A percentile compares a stretch with the other conserved stretches of the same genome.
Evolutionary conservation across 345 rosid genomes (phyloP).

Genomic region (Gynandropsis gynandra): DNA sequence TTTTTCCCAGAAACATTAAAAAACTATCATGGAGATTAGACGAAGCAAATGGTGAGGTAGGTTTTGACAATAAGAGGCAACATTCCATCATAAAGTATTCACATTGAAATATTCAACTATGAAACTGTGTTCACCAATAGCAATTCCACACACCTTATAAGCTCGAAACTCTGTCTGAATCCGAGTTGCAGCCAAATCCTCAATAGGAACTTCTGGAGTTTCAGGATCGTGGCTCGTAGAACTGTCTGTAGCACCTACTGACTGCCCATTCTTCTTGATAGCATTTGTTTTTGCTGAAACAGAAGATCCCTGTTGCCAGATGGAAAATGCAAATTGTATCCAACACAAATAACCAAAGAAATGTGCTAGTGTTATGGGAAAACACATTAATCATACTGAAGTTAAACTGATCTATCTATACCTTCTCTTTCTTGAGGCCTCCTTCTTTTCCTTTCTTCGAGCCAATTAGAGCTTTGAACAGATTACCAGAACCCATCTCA

Average conservation of each 20-base stretch:
- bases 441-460: conserved; percentile 51
- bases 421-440: conserved; percentile 38
- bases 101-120: not conserved
- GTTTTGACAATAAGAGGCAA: too few species aligned
- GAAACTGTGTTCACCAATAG: not conserved
- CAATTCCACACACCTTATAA: conserved; percentile 40
- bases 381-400: not conserved
- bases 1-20: too few species aligned
- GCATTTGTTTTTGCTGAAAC: conserved; percentile 50
- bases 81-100: not conserved
- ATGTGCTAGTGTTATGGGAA: too few species aligned
- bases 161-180: conserved; percentile 79
- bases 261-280: conserved; percentile 48
- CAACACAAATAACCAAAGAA: conserved; percentile 7
- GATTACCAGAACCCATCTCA: conserved; percentile 75
- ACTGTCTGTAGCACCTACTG: conserved; percentile 5
- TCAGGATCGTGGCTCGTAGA: not conserved
- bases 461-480: conserved; percentile 68
- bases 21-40: too few species aligned
- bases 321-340: not conserved
- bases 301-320: conserved; percentile 40
- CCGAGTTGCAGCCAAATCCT: conserved; percentile 59
- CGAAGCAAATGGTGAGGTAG: too few species aligned
- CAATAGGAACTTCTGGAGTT: conserved; percentile 32
- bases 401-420: conserved; percentile 4